Evolutionary conservation across 2,329 filamentous ascomycete genomes (phyloP).

Genomic region (Keithomyces neogunnii): DNA sequence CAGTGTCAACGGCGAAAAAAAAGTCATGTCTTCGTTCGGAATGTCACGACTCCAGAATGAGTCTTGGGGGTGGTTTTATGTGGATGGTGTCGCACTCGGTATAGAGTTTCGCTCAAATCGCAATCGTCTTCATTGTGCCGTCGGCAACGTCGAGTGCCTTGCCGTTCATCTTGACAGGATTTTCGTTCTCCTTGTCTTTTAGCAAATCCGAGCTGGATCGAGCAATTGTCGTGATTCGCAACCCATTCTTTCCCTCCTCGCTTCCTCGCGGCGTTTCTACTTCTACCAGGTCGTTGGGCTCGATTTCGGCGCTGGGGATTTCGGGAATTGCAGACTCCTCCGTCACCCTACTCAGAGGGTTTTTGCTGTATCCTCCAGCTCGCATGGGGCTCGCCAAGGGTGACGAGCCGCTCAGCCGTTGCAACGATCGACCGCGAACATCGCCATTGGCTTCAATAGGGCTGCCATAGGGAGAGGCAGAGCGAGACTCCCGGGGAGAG

Average conservation of each 20-base stretch:
- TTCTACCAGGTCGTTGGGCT: slow-evolving; percentile 45
- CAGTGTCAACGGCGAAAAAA: background rate
- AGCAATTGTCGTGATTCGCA: slow-evolving; percentile 22
- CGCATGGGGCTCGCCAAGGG: slow-evolving; percentile 57
- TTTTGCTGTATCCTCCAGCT: slow-evolving; percentile 58
- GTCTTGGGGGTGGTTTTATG: background rate
- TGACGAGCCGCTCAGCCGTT: slow-evolving; percentile 58
- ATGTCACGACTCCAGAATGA: slow-evolving; percentile 35
- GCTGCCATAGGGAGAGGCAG: slow-evolving; percentile 55
- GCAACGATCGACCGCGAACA: slow-evolving; percentile 61
- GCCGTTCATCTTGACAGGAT: slow-evolving; percentile 30
- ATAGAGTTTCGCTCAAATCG: slow-evolving; percentile 33
- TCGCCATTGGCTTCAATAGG: slow-evolving; percentile 52
- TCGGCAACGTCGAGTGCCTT: slow-evolving; percentile 36
- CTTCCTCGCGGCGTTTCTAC: slow-evolving; percentile 45
- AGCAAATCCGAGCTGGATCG: slow-evolving; percentile 26
- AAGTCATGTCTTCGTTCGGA: slow-evolving; percentile 16
- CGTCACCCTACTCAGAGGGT: slow-evolving; percentile 64
- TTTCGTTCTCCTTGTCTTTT: slow-evolving; percentile 31
- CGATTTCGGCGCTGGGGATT: slow-evolving; percentile 27
- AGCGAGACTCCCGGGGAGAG: slow-evolving; percentile 39
- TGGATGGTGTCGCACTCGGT: background rate
- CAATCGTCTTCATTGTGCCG: slow-evolving; percentile 53
- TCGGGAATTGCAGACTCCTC: slow-evolving; percentile 51
- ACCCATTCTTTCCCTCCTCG: slow-evolving; percentile 26